A percentile compares a stretch with the other conserved stretches of the same genome.
These are phyloP conservation scores for Steccherinum ochraceum DNA, from an alignment of 768 basidiomycete species.

Conservation along the genomic window DNA sequence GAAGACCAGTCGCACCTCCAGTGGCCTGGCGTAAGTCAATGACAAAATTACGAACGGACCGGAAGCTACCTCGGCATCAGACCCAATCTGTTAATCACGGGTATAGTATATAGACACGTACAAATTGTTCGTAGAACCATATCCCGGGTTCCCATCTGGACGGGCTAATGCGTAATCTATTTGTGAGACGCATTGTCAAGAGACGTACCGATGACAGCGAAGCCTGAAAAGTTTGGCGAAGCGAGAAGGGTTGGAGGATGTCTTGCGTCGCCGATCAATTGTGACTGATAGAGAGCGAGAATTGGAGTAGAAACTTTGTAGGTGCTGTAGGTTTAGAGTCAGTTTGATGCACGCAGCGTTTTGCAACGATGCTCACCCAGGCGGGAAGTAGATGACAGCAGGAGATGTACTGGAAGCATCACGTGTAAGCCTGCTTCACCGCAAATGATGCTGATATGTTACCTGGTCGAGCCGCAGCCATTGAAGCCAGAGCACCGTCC, in stretches of 20 bases:
- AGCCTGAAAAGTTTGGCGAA: constrained; percentile 50
- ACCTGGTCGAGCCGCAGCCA: constrained; percentile 53
- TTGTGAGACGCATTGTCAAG: constrained; percentile 4
- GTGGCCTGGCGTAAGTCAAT: constrained; percentile 55
- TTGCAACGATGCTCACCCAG: constrained; percentile 39
- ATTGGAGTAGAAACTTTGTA: constrained; percentile 64
- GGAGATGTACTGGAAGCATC: constrained; percentile 39
- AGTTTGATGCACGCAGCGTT: not conserved
- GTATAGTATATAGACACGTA: not conserved
- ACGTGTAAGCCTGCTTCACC: no score
- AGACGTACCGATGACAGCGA: constrained; percentile 63
- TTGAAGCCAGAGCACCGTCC: constrained; percentile 45
- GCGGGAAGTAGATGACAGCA: constrained; percentile 70
- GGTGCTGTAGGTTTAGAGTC: constrained; percentile 33
- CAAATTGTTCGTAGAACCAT: constrained; percentile 57
- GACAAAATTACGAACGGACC: constrained; percentile 68
- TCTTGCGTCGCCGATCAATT: constrained; percentile 71
- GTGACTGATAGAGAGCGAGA: constrained; percentile 64
- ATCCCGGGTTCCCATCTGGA: constrained; percentile 35
- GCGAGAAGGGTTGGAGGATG: constrained; percentile 64
- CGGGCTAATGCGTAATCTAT: not conserved
- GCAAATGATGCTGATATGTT: no score
- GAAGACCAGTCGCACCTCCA: constrained; percentile 53
- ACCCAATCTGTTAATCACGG: not conserved
- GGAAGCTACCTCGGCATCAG: constrained; percentile 32